Base-by-base conservation (phyloP, 164 flowering plant species). In the Magnolia sinica region DNA sequence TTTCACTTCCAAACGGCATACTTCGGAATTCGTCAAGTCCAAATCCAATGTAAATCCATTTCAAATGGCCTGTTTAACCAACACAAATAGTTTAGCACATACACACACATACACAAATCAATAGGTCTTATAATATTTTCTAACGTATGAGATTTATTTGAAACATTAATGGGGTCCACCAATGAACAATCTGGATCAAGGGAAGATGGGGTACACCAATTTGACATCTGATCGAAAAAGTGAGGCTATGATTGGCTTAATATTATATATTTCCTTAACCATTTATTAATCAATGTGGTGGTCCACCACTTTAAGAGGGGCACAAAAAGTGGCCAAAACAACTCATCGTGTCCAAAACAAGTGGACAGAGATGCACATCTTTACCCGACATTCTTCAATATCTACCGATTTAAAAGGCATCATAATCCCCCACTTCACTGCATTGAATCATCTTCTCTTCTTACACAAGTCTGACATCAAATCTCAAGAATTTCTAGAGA, bases 271-370 rank as follows among this genome's bases (percentile, higher is more conserved):
- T 55, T 55, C 16, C 61, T 16, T 11, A 16, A 16, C 61, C 61
- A 55, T 55, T 37, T 55, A 55, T 55, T 11, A 55, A 55, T 55
- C 13, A 8, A 16, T 55, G 61, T 14, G 49, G n/a, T 16, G 51
- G 71, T n/a, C 45, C 71, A 10, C 50, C 71, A 37, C 27, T 19
- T 29, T 68, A 10, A 16, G 71, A 19, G 29, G 45, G 70, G 18
- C n/a, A 68, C 45, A 27, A 13, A 68, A 68, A 68, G 71, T 16
- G 29, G 10, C 71, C 19, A 18, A 19, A 29, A 29, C 71, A 68
- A 31, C 71, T 68, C 71, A 68, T 14, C 71, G n/a, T 68, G 71
- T 27, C 19, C 50, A 29, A 29, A 31, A 68, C 71, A 68, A 37
- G 19, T 9, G 16, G 50, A 68, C 71, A 68, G 1, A 14, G 1